These are phyloP conservation scores for Lactarius hengduanensis DNA, from an alignment of 768 basidiomycete species.

Conservation along the genomic window DNA sequence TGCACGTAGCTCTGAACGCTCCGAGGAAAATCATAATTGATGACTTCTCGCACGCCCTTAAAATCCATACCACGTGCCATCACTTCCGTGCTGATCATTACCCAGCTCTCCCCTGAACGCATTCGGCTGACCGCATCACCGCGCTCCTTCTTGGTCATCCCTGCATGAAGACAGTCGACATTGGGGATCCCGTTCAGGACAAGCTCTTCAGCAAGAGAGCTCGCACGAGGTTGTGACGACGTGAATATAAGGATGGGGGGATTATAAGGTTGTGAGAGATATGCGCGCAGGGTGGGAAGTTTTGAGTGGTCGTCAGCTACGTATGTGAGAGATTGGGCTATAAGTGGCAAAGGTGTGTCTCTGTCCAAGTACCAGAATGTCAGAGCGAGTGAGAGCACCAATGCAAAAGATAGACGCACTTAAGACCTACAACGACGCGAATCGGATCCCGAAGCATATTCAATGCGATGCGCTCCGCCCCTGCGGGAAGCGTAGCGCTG, in stretches of 20 bases:
- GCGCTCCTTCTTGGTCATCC: conserved; percentile 82
- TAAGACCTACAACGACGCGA: conserved; percentile 93
- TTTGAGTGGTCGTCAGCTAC: conserved; percentile 95
- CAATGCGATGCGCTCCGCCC: conserved; percentile 84
- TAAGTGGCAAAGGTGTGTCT: conserved; percentile 92
- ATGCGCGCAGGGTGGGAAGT: conserved; percentile 78
- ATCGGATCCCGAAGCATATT: conserved; percentile 82
- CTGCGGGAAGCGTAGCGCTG: conserved; percentile 91
- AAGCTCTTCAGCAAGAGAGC: conserved; percentile 79
- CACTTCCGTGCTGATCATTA: conserved; percentile 94
- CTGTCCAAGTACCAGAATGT: conserved; percentile 41
- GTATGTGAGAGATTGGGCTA: conserved; percentile 84
- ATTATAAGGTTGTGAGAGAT: conserved; percentile 79
- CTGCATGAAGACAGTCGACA: conserved; percentile 90
- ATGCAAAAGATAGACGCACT: conserved; percentile 53
- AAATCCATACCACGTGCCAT: conserved; percentile 99
- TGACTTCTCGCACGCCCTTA: conserved; percentile 87
- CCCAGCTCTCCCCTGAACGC: conserved; percentile 89
- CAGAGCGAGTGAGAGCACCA: background rate
- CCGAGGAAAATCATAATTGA: conserved; percentile 97
- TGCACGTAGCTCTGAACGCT: conserved; percentile 96
- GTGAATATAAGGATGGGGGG: conserved; percentile 93
- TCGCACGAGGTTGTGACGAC: conserved; percentile 81
- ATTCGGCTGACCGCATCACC: conserved; percentile 83
- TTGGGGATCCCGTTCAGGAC: conserved; percentile 73